phyloP scores from a whole-genome alignment of 441 rosid genomes.

The Populus hybrid region DNA sequence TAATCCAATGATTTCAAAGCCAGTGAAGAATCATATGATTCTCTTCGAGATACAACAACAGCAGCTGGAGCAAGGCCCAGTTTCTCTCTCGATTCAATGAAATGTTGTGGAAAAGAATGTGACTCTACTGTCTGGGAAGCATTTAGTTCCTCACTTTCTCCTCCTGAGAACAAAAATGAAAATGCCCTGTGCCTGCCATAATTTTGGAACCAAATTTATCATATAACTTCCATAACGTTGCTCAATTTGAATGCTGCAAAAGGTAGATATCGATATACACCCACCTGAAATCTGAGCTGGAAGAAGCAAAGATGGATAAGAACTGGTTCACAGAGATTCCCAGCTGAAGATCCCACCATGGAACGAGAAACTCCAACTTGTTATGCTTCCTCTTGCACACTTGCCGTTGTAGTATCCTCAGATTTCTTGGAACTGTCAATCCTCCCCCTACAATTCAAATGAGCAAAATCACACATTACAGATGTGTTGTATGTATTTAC shows the following conservation, averaged over 20 bases:
- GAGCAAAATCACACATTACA: conserved; percentile 3
- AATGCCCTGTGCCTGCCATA: conserved; percentile 76
- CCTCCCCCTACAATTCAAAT: conserved; percentile 68
- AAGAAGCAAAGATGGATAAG: conserved; percentile 71
- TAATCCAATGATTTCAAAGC: conserved; percentile 57
- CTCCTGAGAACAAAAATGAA: conserved; percentile 73
- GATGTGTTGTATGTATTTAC: no score
- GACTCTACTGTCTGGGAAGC: conserved; percentile 69
- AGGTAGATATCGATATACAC: background rate
- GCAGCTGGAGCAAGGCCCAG: conserved; percentile 86
- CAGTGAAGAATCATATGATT: conserved; percentile 48
- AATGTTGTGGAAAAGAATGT: conserved; percentile 82
- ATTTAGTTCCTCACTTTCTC: conserved; percentile 74
- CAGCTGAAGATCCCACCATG: conserved; percentile 94
- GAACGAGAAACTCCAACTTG: conserved; percentile 73
- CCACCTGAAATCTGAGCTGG: conserved; percentile 84
- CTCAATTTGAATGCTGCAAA: conserved; percentile 1
- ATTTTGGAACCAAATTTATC: background rate
- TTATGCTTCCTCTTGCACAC: conserved; percentile 77
- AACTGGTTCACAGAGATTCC: conserved; percentile 90
- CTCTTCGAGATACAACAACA: conserved; percentile 57
- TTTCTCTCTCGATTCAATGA: conserved; percentile 55
- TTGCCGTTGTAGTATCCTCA: conserved; percentile 90
- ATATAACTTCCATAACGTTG: background rate
- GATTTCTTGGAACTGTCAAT: conserved; percentile 78